Percentiles rank a stretch among this genome's conserved stretches.
Conservation (phyloP, 495 filamentous ascomycete species). For the Penicillium alfredii region DNA sequence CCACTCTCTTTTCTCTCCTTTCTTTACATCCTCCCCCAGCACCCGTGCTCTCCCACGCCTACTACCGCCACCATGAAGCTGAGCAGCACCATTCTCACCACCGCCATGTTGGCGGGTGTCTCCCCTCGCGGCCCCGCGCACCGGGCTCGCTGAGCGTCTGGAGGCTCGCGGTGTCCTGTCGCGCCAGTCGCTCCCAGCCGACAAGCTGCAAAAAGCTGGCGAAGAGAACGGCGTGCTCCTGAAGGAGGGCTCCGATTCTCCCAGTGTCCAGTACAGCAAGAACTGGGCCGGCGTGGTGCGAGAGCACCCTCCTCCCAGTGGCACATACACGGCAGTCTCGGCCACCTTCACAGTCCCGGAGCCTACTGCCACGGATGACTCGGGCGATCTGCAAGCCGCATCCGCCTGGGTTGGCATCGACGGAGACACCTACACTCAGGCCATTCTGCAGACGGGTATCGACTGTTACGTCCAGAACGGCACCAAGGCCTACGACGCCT, state of each 20-base stretch:
- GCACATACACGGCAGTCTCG: slow-evolving; percentile 46
- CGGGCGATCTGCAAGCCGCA: slow-evolving; percentile 37
- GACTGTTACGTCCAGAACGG: slow-evolving; percentile 47
- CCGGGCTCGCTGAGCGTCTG: slow-evolving; percentile 24
- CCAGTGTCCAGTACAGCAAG: slow-evolving; percentile 43
- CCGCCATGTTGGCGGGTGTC: slow-evolving; percentile 17
- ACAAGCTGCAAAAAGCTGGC: slow-evolving; percentile 5
- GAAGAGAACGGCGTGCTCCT: slow-evolving; percentile 15
- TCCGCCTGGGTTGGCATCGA: slow-evolving; percentile 63
- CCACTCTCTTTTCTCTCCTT: background rate
- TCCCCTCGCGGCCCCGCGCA: slow-evolving; percentile 26
- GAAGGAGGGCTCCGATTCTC: slow-evolving; percentile 8
- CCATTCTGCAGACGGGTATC: slow-evolving; percentile 57
- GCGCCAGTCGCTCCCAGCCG: slow-evolving; percentile 21
- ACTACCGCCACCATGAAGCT: slow-evolving; percentile 24
- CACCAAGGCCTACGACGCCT: slow-evolving; percentile 43
- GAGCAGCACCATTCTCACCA: slow-evolving; percentile 14
- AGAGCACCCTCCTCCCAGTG: slow-evolving; percentile 35
- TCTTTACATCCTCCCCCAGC: background rate
- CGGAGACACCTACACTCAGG: slow-evolving; percentile 50
- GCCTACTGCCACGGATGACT: slow-evolving; percentile 37
- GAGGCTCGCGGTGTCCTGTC: slow-evolving; percentile 18
- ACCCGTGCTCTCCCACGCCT: no score
- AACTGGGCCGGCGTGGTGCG: slow-evolving; percentile 58
- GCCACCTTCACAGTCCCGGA: slow-evolving; percentile 51